These are phyloP conservation scores for Aspergillus fructus DNA, from an alignment of 2,329 filamentous ascomycete genomes.

Conservation along the genomic window DNA sequence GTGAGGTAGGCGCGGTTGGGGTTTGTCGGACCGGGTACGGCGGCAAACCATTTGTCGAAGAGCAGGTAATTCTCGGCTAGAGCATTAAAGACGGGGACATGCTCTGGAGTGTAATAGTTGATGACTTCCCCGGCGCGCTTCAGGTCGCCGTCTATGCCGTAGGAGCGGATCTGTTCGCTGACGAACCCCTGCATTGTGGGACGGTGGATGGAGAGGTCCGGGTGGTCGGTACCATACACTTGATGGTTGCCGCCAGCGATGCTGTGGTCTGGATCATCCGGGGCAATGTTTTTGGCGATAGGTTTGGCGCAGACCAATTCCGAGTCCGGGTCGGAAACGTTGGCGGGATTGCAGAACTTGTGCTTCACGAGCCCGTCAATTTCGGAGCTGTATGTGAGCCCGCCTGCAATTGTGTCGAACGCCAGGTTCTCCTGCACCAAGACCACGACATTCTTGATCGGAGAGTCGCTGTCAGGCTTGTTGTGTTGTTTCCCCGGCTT, in stretches of 20 bases:
- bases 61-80: slow-evolving; percentile 47
- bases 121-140: slow-evolving; percentile 43
- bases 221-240: slow-evolving; percentile 41
- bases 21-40: slow-evolving; percentile 43
- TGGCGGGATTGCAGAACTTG: slow-evolving; percentile 43
- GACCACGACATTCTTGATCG: slow-evolving; percentile 52
- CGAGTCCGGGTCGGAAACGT: slow-evolving; percentile 24
- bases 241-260: slow-evolving; percentile 46
- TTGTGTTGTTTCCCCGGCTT: background rate
- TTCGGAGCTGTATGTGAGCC: slow-evolving; percentile 35
- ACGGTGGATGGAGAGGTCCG: slow-evolving; percentile 20
- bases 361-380: slow-evolving; percentile 36
- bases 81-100: slow-evolving; percentile 42
- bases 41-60: slow-evolving; percentile 43
- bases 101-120: slow-evolving; percentile 45
- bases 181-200: slow-evolving; percentile 44
- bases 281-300: slow-evolving; percentile 38
- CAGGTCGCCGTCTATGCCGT: slow-evolving; percentile 32
- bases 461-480: slow-evolving; percentile 11
- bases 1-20: slow-evolving; percentile 43
- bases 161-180: slow-evolving; percentile 42
- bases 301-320: slow-evolving; percentile 39
- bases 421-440: slow-evolving; percentile 47
- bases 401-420: slow-evolving; percentile 44
- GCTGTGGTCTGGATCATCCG: slow-evolving; percentile 46